Percentiles rank a stretch among this genome's conserved stretches.
phyloP scores from a whole-genome alignment of 208 protist genomes.

The Crithidia brevicula region DNA sequence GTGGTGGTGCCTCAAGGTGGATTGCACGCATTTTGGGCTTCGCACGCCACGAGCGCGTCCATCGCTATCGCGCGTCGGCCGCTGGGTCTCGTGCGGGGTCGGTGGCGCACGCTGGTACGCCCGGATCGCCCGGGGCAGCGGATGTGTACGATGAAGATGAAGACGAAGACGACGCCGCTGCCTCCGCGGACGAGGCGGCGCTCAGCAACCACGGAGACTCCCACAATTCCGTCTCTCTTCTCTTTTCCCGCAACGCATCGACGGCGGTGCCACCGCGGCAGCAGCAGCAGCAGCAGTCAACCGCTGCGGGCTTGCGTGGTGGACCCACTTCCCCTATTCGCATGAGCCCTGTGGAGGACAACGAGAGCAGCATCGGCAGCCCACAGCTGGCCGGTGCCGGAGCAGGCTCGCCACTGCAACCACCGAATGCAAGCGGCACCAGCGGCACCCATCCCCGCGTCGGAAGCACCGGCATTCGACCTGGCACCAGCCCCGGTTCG shows the following conservation, averaged over 20 bases:
- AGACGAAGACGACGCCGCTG: background rate
- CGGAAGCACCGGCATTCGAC: background rate
- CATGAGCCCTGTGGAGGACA: conserved; percentile 17
- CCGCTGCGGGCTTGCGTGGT: too few relatives aligned
- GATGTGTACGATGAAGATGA: background rate
- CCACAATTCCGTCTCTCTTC: background rate
- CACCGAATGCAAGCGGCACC: background rate
- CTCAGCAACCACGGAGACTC: background rate
- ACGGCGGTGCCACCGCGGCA: background rate
- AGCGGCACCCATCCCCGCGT: background rate
- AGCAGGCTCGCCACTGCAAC: background rate
- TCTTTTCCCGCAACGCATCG: background rate
- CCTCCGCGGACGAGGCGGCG: background rate
- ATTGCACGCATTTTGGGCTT: conserved; percentile 19
- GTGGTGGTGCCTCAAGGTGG: conserved; percentile 13
- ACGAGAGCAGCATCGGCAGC: conserved; percentile 23
- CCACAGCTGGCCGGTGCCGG: conserved; percentile 14
- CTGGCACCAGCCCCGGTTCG: conserved; percentile 12
- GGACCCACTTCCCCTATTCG: conserved; percentile 24
- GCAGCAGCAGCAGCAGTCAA: background rate
- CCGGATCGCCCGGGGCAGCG: too few relatives aligned
- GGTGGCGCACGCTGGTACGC: background rate
- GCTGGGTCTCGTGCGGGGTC: conserved; percentile 3
- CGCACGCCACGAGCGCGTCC: conserved; percentile 6
- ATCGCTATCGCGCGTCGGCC: background rate